Base-by-base conservation (phyloP, 352 stramenopile genomes). In the Pythium phragmiticola region DNA sequence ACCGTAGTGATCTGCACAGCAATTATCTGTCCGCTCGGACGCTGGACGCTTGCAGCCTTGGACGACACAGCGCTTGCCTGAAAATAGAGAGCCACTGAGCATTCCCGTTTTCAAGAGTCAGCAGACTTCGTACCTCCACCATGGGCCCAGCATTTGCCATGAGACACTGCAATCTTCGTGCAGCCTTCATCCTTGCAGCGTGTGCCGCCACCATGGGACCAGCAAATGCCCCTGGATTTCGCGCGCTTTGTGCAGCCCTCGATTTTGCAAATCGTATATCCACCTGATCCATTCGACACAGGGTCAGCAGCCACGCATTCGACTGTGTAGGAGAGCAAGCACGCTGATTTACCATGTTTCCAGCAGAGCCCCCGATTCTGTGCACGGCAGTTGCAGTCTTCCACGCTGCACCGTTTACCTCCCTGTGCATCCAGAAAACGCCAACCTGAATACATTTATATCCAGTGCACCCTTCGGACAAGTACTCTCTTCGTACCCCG, bases 141-240 rank as follows among this genome's bases (percentile, higher is more conserved):
- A 34, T 73, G 76, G 13, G 72, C 72, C 74, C 74, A 80, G 68
- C 76, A 84, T 21, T 78, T 62, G 1, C 76, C 76, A 37, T 74
- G 65, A 17, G 65, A 73, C 13, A 74, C 69, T 13, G 70, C 70
- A 51, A 80, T 80, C 26, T 75, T 74, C 3, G 51, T 69, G 39
- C 73, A 80, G n/a, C 55, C 66, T 13, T 76, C 66, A 16, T 60
- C 42, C 45, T 73, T 73, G 63, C 72, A 78, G 3, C 68, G 64
- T n/a, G 59, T 73, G 48, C 66, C 66, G 1, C 66, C 66, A 21
- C 66, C 66, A 42, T 73, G 66, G 8, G 68, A 74, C 66, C 72
- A 76, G 66, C 72, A 78, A 30, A 73, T 73, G 30, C 66, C 66
- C 16, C 63, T 34, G 5, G 66, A 73, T 49, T 73, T 73, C 42